Evolutionary conservation across 495 filamentous ascomycete genomes (phyloP).

Genomic region (Pyrenula aspistea): DNA sequence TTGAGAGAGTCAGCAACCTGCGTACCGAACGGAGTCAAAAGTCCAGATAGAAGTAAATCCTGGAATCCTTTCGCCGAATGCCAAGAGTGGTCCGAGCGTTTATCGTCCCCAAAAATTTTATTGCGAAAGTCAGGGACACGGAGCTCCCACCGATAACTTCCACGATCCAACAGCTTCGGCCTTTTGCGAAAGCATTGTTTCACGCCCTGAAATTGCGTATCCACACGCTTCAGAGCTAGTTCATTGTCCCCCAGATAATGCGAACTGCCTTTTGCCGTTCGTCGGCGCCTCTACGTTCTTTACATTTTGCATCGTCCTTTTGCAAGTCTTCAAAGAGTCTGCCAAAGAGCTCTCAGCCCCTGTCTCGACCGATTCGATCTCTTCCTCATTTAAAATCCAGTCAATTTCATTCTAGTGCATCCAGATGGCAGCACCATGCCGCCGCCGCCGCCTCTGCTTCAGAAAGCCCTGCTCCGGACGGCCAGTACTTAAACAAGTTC

Average conservation of each 20-base stretch:
- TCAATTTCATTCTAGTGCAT: neutral
- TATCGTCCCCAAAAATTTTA: too few species aligned
- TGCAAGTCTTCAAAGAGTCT: neutral
- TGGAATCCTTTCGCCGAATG: neutral
- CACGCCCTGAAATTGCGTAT: too few species aligned
- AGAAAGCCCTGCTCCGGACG: neutral
- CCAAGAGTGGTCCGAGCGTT: neutral
- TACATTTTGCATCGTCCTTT: neutral
- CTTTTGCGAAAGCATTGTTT: too few species aligned
- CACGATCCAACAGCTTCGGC: too few species aligned
- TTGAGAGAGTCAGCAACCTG: too few species aligned
- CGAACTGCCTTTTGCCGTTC: neutral
- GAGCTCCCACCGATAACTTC: too few species aligned
- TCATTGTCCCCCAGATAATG: too few species aligned
- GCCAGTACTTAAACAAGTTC: constrained; percentile 46
- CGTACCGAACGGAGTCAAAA: too few species aligned
- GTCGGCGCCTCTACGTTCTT: neutral
- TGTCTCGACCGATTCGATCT: neutral
- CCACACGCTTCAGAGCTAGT: too few species aligned
- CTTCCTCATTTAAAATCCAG: neutral
- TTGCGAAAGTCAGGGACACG: too few species aligned
- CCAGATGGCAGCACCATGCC: neutral
- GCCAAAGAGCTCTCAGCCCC: neutral
- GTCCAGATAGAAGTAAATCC: too few species aligned
- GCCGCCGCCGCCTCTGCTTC: neutral